A percentile compares a stretch with the other conserved stretches of the same genome.
Evolutionary conservation across 1,284 basidiomycete species (phyloP).

Genomic region (Trichosporon sp.): DNA sequence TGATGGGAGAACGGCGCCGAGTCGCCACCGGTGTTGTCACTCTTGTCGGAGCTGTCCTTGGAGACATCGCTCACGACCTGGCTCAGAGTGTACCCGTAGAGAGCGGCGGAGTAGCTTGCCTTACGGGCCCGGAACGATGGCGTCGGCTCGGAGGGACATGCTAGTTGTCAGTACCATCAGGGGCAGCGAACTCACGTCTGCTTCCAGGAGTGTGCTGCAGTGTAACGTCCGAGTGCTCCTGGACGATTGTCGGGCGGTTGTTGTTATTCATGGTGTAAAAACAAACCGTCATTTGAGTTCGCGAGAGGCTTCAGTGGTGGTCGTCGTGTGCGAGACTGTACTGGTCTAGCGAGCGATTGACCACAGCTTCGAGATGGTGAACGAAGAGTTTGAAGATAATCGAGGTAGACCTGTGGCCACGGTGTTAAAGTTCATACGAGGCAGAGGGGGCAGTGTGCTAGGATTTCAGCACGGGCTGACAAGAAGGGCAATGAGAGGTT

Average conservation of each 20-base stretch:
- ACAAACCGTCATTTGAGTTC: neutral
- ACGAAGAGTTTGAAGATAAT: too few relatives aligned
- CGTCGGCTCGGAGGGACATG: neutral
- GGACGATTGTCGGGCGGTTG: neutral
- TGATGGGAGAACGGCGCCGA: neutral
- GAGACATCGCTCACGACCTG: neutral
- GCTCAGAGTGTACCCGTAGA: constrained; percentile 12
- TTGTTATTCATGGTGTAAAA: neutral
- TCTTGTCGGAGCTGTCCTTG: neutral
- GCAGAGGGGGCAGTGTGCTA: too few relatives aligned
- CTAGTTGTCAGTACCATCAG: neutral
- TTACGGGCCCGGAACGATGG: constrained; percentile 6
- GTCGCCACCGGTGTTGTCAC: neutral
- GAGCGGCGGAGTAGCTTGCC: constrained; percentile 13
- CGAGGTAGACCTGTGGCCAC: too few relatives aligned
- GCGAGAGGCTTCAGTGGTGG: too few relatives aligned
- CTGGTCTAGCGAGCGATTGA: too few relatives aligned
- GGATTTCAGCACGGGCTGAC: too few relatives aligned
- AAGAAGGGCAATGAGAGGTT: too few relatives aligned
- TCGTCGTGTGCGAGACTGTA: too few relatives aligned
- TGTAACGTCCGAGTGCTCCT: neutral
- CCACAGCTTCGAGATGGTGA: too few relatives aligned
- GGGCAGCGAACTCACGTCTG: neutral
- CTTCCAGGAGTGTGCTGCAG: neutral
- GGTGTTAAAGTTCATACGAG: too few relatives aligned